Evolutionary conservation across 805 yeast genomes (phyloP), one percentile per base, ranked within the genome.

Genomic region (Grigorovia humatica): DNA sequence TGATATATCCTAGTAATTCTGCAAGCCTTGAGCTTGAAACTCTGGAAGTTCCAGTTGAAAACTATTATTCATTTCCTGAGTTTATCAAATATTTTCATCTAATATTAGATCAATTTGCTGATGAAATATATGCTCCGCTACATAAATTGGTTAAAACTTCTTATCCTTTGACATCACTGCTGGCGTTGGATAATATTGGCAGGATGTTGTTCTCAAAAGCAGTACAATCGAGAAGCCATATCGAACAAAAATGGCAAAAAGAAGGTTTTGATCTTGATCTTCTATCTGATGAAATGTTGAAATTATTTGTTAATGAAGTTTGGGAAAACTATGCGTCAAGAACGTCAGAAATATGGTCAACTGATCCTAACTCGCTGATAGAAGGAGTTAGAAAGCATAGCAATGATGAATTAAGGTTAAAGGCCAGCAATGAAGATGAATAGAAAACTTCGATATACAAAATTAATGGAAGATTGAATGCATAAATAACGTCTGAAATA

Each of bases 171-270:
- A 52, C 53, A 15, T 50, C 63, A 11, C 48, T 60, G 4, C 41
- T 61, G 17, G 64, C 61, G 1, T 44, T 63, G 9, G 63, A 63
- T 49, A 52, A 57, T 15, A 56, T 60, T 7, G 61, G 62, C 38
- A 56, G 61, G 43, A 54, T 52, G 4, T 52, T 63, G 9, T 61
- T 63, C 32, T 51, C 53, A 15, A 59, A 55, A 45, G 66, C 59
- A 15, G 44, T 55, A 11, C 54, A 54, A 17, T 56, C 61, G 11
- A 53, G 67, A 47, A 50, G 52, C 7, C 49, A 51, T 44, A 52
- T 58, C 1, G 66, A 62, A 35, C 46, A 46, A 13, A 41, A 38
- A 4, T 57, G 59, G 53, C 30, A 54, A 3, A 45, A 48, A 38
- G 47, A 54, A 17, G 53, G 52, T 12, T 30, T 54, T 3, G 56